A percentile compares a stretch with the other conserved stretches of the same genome.
Evolutionary conservation across 768 basidiomycete species (phyloP).

Genomic region (Gautieria morchelliformis): DNA sequence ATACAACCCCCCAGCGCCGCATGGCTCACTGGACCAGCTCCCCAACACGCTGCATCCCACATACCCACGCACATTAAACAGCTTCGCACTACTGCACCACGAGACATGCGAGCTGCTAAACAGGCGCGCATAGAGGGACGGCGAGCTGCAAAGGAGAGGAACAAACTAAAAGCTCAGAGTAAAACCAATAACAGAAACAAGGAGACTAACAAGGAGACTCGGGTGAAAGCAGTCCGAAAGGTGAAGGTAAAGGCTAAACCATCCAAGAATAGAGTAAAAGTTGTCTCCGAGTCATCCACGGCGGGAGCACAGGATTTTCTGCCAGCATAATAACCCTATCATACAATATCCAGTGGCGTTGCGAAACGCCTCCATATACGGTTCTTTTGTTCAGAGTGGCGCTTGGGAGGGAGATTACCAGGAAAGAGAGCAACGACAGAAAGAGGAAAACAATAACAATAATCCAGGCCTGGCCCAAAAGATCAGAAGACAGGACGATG

Average conservation of each 20-base stretch:
- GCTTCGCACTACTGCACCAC: slow-evolving; percentile 65
- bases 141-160: slow-evolving; percentile 34
- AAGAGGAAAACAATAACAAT: too few species aligned
- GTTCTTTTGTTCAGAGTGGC: too few species aligned
- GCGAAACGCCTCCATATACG: too few species aligned
- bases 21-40: slow-evolving; percentile 44
- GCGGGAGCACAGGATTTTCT: neutral
- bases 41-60: slow-evolving; percentile 11
- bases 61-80: slow-evolving; percentile 78
- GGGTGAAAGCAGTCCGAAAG: neutral
- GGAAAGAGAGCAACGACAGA: too few species aligned
- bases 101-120: slow-evolving; percentile 68
- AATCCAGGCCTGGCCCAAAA: too few species aligned
- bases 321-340: neutral
- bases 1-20: slow-evolving; percentile 52
- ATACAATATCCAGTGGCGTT: too few species aligned
- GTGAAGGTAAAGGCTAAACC: neutral
- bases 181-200: neutral
- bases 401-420: too few species aligned
- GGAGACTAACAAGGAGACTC: neutral
- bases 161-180: neutral
- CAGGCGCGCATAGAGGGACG: slow-evolving; percentile 42
- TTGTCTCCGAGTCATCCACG: neutral
- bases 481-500: too few species aligned
- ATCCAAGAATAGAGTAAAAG: neutral